These are phyloP conservation scores for Quercus cerris DNA, from an alignment of 306 rosid genomes.

Conservation along the genomic window DNA sequence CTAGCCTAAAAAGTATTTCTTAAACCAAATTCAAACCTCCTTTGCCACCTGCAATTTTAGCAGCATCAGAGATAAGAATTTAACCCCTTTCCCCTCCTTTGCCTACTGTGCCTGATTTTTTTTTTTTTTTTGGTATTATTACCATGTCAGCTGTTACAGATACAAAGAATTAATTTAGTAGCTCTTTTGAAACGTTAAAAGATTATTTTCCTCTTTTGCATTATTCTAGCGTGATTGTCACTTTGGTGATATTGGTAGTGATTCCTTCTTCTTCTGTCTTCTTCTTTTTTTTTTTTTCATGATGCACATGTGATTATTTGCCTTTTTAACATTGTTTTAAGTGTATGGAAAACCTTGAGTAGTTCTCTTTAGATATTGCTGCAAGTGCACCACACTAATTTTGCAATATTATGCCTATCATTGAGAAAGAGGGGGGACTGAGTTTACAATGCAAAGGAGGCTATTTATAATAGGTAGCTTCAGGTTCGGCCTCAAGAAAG, in stretches of 20 bases:
- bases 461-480: no score
- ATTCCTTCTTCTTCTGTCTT: not conserved
- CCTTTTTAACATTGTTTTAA: not conserved
- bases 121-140: not conserved
- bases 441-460: not conserved
- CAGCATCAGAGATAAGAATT: not conserved
- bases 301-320: not conserved
- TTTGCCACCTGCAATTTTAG: not conserved
- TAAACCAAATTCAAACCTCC: not conserved
- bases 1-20: not conserved
- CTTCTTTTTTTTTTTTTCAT: not conserved
- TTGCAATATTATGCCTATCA: not conserved
- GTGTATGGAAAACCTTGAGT: not conserved
- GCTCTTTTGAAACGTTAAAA: not conserved
- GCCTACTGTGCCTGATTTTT: not conserved
- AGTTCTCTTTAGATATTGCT: not conserved
- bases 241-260: not conserved
- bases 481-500: no score
- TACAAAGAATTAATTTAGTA: not conserved
- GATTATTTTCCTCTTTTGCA: not conserved
- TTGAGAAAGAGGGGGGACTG: not conserved
- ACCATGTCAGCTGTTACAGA: not conserved
- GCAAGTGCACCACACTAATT: not conserved
- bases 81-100: not conserved
- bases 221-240: no score